Evolutionary conservation across 2,329 filamentous ascomycete species (phyloP).

Genomic region (Penicillium paneum): DNA sequence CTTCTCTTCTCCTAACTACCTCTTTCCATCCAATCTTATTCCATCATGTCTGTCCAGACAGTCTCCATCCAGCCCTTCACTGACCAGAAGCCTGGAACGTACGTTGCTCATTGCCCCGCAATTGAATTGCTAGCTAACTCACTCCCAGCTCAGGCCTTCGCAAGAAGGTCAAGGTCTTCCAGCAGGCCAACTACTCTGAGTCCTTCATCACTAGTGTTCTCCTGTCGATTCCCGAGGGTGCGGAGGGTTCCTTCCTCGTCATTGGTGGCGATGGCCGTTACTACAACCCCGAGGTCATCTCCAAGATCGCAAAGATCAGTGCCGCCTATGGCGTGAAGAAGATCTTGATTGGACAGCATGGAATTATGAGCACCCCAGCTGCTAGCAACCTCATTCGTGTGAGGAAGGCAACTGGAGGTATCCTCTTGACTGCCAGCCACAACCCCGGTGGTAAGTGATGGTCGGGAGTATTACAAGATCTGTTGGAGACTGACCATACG

Average conservation of each 20-base stretch:
- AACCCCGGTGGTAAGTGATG: conserved; percentile 84
- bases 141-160: conserved; percentile 81
- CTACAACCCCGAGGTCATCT: conserved; percentile 95
- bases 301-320: conserved; percentile 95
- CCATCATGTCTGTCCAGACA: conserved; percentile 26
- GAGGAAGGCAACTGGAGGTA: conserved; percentile 91
- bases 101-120: conserved; percentile 48
- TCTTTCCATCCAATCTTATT: conserved; percentile 3
- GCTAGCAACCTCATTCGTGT: conserved; percentile 95
- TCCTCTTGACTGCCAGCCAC: conserved; percentile 93
- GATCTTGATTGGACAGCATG: conserved; percentile 91
- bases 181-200: conserved; percentile 92
- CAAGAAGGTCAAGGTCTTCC: conserved; percentile 98
- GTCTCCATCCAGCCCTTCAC: conserved; percentile 81
- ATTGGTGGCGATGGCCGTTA: conserved; percentile 96
- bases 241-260: conserved; percentile 81
- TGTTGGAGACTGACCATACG: neutral
- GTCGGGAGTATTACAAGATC: neutral
- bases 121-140: conserved; percentile 15
- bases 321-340: conserved; percentile 98
- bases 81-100: conserved; percentile 99
- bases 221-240: conserved; percentile 93
- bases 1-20: conserved; percentile 5
- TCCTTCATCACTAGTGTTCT: conserved; percentile 92
- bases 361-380: conserved; percentile 93